phyloP scores from a whole-genome alignment of 208 protist species.

The Trypanosoma melophagium region DNA sequence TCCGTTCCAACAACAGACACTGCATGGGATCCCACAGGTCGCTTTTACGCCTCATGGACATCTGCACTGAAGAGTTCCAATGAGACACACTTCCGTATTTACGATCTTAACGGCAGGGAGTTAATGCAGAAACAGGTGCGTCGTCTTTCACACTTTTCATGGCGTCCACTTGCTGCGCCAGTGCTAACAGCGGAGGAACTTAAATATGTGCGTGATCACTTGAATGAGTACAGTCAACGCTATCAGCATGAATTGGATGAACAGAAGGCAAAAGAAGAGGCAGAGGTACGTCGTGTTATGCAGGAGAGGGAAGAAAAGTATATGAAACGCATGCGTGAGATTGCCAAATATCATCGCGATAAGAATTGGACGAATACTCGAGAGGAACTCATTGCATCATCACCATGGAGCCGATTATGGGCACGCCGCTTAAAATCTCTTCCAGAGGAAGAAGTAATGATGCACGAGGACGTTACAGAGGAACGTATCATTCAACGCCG shows the following conservation, averaged over 20 bases:
- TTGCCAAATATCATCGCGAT: slow-evolving; percentile 48
- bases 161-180: slow-evolving; percentile 81
- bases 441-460: slow-evolving; percentile 57
- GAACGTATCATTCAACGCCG: slow-evolving; percentile 53
- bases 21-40: slow-evolving; percentile 90
- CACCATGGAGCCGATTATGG: slow-evolving; percentile 73
- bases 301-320: slow-evolving; percentile 74
- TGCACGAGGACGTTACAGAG: slow-evolving; percentile 78
- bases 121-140: slow-evolving; percentile 59
- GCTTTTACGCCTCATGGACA: slow-evolving; percentile 85
- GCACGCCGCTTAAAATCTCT: slow-evolving; percentile 64
- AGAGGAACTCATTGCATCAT: slow-evolving; percentile 57
- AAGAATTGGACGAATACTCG: slow-evolving; percentile 53
- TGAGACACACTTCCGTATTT: slow-evolving; percentile 83
- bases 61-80: slow-evolving; percentile 58
- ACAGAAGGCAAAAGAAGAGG: slow-evolving; percentile 42
- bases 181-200: slow-evolving; percentile 62
- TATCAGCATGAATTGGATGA: slow-evolving; percentile 61
- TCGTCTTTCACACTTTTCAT: slow-evolving; percentile 84
- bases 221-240: slow-evolving; percentile 60
- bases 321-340: slow-evolving; percentile 71
- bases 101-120: slow-evolving; percentile 74
- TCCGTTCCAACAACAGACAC: slow-evolving; percentile 64
- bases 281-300: slow-evolving; percentile 38
- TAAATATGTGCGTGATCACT: slow-evolving; percentile 44